phyloP scores from a whole-genome alignment of 2,329 filamentous ascomycete genomes.

The Leptographium flavum region DNA sequence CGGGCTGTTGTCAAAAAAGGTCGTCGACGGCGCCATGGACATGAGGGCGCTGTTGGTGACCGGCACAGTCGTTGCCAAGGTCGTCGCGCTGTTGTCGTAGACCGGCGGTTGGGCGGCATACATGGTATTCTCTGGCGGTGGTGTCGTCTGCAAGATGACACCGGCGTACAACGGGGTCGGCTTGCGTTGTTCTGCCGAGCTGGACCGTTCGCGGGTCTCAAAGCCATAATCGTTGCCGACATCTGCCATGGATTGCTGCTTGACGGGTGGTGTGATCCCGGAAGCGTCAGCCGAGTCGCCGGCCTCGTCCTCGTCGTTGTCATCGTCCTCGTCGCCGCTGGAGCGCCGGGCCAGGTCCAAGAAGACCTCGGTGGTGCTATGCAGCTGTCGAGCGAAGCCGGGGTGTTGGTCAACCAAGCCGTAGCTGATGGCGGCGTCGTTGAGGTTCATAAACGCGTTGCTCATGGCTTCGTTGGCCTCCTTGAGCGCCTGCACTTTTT shows the following conservation, averaged over 20 bases:
- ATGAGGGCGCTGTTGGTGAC: conserved; percentile 4
- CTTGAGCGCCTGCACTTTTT: conserved; percentile 54
- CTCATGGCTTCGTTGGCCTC: conserved; percentile 60
- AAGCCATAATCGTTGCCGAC: no score
- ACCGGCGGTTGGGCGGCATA: conserved; percentile 22
- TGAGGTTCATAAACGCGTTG: conserved; percentile 52
- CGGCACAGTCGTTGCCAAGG: neutral
- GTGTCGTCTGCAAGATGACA: conserved; percentile 13
- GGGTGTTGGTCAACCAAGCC: conserved; percentile 44
- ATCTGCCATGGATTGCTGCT: no score
- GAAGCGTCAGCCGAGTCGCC: neutral
- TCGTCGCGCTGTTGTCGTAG: conserved; percentile 16
- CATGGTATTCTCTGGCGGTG: neutral
- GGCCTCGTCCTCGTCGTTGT: conserved; percentile 12
- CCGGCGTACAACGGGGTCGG: conserved; percentile 14
- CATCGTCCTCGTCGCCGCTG: conserved; percentile 22
- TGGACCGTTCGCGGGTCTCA: conserved; percentile 6
- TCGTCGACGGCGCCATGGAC: conserved; percentile 7
- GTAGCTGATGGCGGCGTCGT: conserved; percentile 43
- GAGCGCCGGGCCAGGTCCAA: conserved; percentile 36
- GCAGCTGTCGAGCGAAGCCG: conserved; percentile 41
- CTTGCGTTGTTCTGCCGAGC: conserved; percentile 6
- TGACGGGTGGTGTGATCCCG: no score
- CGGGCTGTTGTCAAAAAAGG: neutral
- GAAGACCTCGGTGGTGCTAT: conserved; percentile 42